phyloP scores from a whole-genome alignment of 352 stramenopile genomes.

The Pythium sukuiense region DNA sequence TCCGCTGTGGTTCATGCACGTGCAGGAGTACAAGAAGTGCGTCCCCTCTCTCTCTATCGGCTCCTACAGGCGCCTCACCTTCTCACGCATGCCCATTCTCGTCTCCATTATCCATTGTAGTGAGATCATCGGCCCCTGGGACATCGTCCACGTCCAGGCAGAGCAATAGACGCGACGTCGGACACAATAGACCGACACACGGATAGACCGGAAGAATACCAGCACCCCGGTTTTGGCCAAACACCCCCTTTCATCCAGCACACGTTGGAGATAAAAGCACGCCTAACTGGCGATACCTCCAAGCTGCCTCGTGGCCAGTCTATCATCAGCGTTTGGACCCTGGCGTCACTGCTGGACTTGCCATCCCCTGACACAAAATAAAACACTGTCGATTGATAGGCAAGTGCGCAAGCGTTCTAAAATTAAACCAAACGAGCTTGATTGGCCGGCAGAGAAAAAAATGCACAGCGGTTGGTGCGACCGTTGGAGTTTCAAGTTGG shows the following conservation, averaged over 20 bases:
- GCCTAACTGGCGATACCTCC: not conserved
- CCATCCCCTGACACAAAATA: not conserved
- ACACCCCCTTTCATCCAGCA: not conserved
- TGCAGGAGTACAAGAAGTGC: slow-evolving; percentile 92
- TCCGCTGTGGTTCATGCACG: slow-evolving; percentile 90
- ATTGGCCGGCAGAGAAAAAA: slow-evolving; percentile 11
- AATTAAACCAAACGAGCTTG: slow-evolving; percentile 11
- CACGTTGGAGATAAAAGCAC: not conserved
- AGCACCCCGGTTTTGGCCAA: not conserved
- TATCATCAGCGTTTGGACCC: slow-evolving; percentile 1
- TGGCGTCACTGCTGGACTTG: not conserved
- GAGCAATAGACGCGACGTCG: slow-evolving; percentile 17
- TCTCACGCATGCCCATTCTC: slow-evolving; percentile 8
- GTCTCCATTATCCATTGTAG: slow-evolving; percentile 32
- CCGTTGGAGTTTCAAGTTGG: not conserved
- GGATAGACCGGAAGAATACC: not conserved
- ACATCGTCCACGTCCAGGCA: slow-evolving; percentile 75
- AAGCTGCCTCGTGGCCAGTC: not conserved
- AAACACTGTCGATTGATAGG: not conserved
- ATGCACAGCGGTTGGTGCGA: not conserved
- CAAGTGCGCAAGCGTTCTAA: slow-evolving; percentile 18
- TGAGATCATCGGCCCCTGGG: slow-evolving; percentile 90
- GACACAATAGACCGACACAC: not conserved
- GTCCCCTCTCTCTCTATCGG: slow-evolving; percentile 16
- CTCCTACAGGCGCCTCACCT: not conserved